Evolutionary conservation across 2,329 filamentous ascomycete species (phyloP), one percentile per base, ranked within the genome.

Genomic region (Xylariomycetidae sp.): DNA sequence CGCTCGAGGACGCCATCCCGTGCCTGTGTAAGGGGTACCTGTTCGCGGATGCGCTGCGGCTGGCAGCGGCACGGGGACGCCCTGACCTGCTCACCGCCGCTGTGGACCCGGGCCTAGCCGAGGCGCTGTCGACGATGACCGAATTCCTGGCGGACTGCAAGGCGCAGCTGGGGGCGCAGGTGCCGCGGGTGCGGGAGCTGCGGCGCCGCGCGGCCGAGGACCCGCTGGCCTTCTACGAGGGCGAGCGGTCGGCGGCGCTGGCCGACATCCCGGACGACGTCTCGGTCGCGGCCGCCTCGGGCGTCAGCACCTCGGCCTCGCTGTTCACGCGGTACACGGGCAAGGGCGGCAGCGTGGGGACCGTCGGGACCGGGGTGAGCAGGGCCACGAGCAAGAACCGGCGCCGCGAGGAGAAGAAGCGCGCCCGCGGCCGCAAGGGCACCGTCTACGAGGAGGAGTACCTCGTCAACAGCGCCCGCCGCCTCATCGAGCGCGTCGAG

Each of bases 401-500:
- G 32, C 72, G 82, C 16, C 74, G 88, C 14, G 92, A 98, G 60
- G 92, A 98, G 68, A 79, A 94, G 58, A 98, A 98, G 72, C 79
- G 90, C 12, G 92, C 92, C 0, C 71, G 87, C 6, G 92, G 92
- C 16, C 90, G 95, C 58, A 96, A 96, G 67, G 92, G 92, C 9
- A 95, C 86, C 12, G 85, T 98, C 5, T 98, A 98, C 59, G 92
- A 98, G 59, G 90, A 96, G 55, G 92, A 96, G 60, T 98, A 98
- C 58, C 74, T 98, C 5, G 81, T 95, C 38, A 92, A 89, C 57
- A 90, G 82, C 47, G 79, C 96, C 22, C 76, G 82, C 10, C 72
- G 92, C 16, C 70, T 98, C 20, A 76, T 95, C 10, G 87, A 94
- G 57, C 73, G 89, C 22, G 77, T 95, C 15, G 87, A 89, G 57